Percentiles rank a stretch among this genome's conserved stretches.
Evolutionary conservation across 225 moss, liverwort and hornwort genomes (phyloP).

Genomic region (Sphagnum tenellum): DNA sequence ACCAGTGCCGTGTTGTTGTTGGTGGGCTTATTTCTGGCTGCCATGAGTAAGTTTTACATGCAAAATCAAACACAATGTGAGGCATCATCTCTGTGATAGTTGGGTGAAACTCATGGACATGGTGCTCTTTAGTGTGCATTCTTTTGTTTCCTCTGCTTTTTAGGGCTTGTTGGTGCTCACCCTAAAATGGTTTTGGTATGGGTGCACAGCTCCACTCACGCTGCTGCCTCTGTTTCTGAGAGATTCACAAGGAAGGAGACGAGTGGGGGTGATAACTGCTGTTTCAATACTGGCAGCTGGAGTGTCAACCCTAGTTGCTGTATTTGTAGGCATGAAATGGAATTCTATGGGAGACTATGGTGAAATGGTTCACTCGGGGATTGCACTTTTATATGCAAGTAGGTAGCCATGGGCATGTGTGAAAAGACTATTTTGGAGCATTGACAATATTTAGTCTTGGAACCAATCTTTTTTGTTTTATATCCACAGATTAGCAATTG

Average conservation of each 20-base stretch:
- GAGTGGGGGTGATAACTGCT: slow-evolving; percentile 13
- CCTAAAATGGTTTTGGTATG: slow-evolving; percentile 7
- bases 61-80: too few species aligned
- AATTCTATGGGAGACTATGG: slow-evolving; percentile 21
- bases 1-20: slow-evolving; percentile 20
- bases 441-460: background rate
- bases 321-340: slow-evolving; percentile 24
- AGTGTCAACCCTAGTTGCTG: slow-evolving; percentile 10
- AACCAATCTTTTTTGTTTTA: background rate
- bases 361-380: slow-evolving; percentile 8
- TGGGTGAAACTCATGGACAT: background rate
- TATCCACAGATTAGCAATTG: background rate
- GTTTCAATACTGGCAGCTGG: slow-evolving; percentile 18
- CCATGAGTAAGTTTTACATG: slow-evolving; percentile 32
- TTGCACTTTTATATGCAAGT: slow-evolving; percentile 17
- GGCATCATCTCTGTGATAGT: background rate
- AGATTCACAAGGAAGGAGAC: slow-evolving; percentile 32
- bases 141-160: background rate
- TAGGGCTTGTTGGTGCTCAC: background rate
- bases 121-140: background rate
- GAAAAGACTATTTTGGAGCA: background rate
- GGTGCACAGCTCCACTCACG: slow-evolving; percentile 30
- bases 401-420: background rate
- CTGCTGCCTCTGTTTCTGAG: slow-evolving; percentile 26
- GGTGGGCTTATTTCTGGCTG: slow-evolving; percentile 29